Percentiles rank a stretch among this genome's conserved stretches.
Conservation (phyloP, 805 yeast genomes). For the Candida ipomoeae region DNA sequence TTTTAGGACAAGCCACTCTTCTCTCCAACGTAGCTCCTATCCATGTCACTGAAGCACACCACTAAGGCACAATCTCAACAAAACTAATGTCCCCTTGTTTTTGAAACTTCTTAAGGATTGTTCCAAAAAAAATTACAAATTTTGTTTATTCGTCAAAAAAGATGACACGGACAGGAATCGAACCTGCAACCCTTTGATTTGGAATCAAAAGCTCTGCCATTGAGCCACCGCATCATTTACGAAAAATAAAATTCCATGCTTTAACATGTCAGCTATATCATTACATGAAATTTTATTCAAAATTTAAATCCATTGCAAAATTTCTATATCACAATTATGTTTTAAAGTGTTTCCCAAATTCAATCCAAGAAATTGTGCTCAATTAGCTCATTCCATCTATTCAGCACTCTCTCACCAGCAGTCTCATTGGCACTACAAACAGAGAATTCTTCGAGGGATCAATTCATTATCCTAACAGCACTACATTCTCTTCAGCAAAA, state of each 20-base stretch:
- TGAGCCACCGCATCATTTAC: constrained; percentile 21
- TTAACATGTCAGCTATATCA: too few relatives aligned
- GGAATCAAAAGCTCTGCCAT: constrained; percentile 25
- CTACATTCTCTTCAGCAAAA: background rate
- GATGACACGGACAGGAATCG: constrained; percentile 24
- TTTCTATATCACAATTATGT: too few relatives aligned
- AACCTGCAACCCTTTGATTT: constrained; percentile 24
- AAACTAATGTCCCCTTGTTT: too few relatives aligned
- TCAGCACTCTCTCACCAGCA: background rate
- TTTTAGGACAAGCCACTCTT: background rate
- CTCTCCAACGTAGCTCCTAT: background rate
- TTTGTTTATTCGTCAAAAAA: constrained; percentile 2
- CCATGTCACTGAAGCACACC: background rate
- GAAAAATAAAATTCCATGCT: background rate
- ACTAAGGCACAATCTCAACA: too few relatives aligned
- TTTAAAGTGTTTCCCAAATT: background rate
- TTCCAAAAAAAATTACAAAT: too few relatives aligned
- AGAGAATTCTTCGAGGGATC: too few relatives aligned
- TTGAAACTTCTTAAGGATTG: too few relatives aligned
- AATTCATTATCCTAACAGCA: too few relatives aligned
- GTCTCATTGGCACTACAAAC: background rate
- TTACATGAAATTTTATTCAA: too few relatives aligned
- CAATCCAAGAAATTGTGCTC: too few relatives aligned
- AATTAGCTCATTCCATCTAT: background rate
- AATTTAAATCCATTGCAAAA: too few relatives aligned